These are phyloP conservation scores for Aspergillus calidoustus DNA, from an alignment of 2,329 filamentous ascomycete species.

Conservation along the genomic window DNA sequence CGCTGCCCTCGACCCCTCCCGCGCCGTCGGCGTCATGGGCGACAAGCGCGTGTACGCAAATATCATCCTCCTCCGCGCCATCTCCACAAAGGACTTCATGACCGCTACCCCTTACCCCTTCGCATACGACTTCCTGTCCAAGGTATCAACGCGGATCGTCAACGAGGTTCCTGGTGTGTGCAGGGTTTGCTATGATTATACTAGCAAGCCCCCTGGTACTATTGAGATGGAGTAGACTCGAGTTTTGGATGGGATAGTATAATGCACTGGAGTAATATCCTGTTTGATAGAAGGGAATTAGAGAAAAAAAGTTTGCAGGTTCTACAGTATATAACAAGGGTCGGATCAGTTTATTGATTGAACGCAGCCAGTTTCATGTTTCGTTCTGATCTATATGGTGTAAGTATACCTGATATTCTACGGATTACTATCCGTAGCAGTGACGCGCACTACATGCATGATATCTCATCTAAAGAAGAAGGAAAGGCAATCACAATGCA, in stretches of 20 bases:
- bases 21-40: constrained; percentile 63
- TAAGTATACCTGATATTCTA: not conserved
- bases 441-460: no score
- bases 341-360: constrained; percentile 1
- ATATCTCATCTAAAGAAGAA: no score
- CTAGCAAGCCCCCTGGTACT: constrained; percentile 71
- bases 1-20: constrained; percentile 68
- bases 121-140: constrained; percentile 66
- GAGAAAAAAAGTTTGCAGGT: constrained; percentile 7
- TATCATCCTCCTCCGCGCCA: constrained; percentile 65
- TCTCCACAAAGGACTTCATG: constrained; percentile 73
- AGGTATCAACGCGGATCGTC: constrained; percentile 69
- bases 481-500: no score
- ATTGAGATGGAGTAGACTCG: constrained; percentile 71
- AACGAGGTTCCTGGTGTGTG: constrained; percentile 72
- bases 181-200: constrained; percentile 48
- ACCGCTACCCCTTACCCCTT: constrained; percentile 73
- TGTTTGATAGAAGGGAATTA: not conserved
- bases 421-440: no score
- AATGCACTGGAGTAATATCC: constrained; percentile 12
- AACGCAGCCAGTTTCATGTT: constrained; percentile 3
- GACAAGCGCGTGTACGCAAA: constrained; percentile 71
- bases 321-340: not conserved
- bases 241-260: not conserved
- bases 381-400: not conserved